These are phyloP conservation scores for Thinopyrum elongatum DNA, from an alignment of 176 grass and related monocot genomes.

Conservation along the genomic window DNA sequence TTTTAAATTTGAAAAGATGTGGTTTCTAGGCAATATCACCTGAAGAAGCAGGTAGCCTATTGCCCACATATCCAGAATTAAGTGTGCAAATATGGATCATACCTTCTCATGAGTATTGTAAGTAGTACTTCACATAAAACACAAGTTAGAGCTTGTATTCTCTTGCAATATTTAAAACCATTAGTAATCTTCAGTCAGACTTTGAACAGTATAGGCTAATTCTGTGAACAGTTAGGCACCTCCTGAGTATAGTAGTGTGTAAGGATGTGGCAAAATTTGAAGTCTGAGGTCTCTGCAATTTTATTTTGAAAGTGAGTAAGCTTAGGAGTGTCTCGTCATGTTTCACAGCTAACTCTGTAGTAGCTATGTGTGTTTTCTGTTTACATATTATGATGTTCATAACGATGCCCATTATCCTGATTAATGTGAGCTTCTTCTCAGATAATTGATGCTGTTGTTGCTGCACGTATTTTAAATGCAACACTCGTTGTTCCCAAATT, in stretches of 20 bases:
- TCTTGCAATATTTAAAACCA: background rate
- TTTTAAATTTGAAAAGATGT: too few species aligned
- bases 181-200: background rate
- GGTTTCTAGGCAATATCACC: too few species aligned
- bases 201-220: background rate
- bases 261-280: constrained; percentile 11
- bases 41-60: too few species aligned
- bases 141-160: background rate
- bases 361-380: background rate
- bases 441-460: constrained; percentile 98
- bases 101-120: too few species aligned
- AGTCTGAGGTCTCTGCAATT: constrained; percentile 9
- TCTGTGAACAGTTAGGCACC: background rate
- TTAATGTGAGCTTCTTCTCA: constrained; percentile 41
- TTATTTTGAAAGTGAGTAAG: background rate
- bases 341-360: background rate
- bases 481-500: constrained; percentile 89
- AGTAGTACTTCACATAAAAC: background rate
- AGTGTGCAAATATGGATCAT: too few species aligned
- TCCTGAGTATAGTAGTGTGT: background rate
- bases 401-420: constrained; percentile 22
- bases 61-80: too few species aligned
- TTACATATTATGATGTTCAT: constrained; percentile 1
- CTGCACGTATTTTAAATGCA: constrained; percentile 84
- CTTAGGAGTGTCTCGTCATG: background rate